These are phyloP conservation scores for Phytophthora meadii DNA, from an alignment of 352 stramenopile genomes.

Conservation along the genomic window DNA sequence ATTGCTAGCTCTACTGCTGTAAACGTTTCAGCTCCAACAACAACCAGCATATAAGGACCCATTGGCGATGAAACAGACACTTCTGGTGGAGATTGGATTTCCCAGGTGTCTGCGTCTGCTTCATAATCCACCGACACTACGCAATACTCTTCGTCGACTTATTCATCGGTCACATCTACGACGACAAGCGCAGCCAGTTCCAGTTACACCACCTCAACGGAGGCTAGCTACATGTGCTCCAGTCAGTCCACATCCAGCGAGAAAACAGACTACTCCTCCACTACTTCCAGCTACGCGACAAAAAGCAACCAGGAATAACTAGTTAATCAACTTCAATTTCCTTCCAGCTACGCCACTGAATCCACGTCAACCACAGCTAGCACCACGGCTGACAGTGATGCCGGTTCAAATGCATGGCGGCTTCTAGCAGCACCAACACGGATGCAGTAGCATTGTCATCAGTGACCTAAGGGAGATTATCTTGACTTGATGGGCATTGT, in stretches of 20 bases:
- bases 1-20: too few relatives aligned
- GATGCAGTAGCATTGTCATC: constrained; percentile 35
- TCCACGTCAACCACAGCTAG: too few relatives aligned
- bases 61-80: background rate
- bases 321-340: too few relatives aligned
- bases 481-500: constrained; percentile 32
- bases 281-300: background rate
- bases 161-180: background rate
- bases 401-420: too few relatives aligned
- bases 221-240: background rate
- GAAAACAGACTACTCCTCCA: background rate
- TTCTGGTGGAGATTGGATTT: background rate
- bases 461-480: constrained; percentile 2
- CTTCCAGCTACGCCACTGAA: too few relatives aligned
- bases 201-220: background rate
- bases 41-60: background rate
- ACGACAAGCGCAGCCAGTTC: background rate
- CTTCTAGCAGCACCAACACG: constrained; percentile 6
- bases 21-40: too few relatives aligned
- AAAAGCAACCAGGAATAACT: too few relatives aligned
- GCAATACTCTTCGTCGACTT: background rate
- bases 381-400: too few relatives aligned
- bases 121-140: background rate
- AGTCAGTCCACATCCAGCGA: background rate
- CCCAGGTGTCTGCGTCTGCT: background rate